Percentiles rank a stretch among this genome's conserved stretches.
Conservation (phyloP, 2,329 filamentous ascomycete genomes). For the Aspergillus candidus region DNA sequence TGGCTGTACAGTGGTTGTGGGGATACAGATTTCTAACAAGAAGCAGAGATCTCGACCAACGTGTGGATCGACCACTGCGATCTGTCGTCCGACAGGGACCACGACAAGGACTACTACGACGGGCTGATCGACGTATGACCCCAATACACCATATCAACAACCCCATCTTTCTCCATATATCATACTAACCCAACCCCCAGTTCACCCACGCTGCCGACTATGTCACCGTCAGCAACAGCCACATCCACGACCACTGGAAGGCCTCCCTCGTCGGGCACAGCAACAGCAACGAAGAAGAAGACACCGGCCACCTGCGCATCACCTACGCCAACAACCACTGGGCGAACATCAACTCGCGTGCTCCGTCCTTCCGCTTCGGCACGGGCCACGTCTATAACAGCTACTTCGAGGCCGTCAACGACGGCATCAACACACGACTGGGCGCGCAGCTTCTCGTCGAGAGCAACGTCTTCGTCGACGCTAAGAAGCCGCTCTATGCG, state of each 20-base stretch:
- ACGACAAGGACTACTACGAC: slow-evolving; percentile 66
- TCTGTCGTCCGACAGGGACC: slow-evolving; percentile 52
- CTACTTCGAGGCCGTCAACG: slow-evolving; percentile 41
- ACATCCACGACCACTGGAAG: slow-evolving; percentile 57
- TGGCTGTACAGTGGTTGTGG: too few relatives aligned
- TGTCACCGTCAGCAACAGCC: slow-evolving; percentile 47
- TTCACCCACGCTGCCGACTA: slow-evolving; percentile 58
- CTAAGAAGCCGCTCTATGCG: slow-evolving; percentile 43
- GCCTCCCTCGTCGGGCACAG: slow-evolving; percentile 55
- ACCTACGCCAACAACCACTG: slow-evolving; percentile 65
- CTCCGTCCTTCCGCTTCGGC: slow-evolving; percentile 60
- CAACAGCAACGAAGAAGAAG: slow-evolving; percentile 53
- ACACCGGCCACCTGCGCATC: slow-evolving; percentile 56
- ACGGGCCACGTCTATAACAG: slow-evolving; percentile 58
- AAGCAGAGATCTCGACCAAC: slow-evolving; percentile 36
- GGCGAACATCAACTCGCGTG: slow-evolving; percentile 58
- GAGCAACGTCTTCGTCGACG: slow-evolving; percentile 47
- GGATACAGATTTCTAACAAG: not conserved
- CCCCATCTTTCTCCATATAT: not conserved
- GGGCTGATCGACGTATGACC: slow-evolving; percentile 52
- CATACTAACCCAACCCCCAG: slow-evolving; percentile 9
- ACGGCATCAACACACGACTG: slow-evolving; percentile 53
- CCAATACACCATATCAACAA: not conserved
- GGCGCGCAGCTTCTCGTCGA: slow-evolving; percentile 56
- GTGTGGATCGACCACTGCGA: slow-evolving; percentile 66